Evolutionary conservation across 805 yeast genomes (phyloP), one percentile per base, ranked within the genome.

Genomic region (Ogataea glucozyma): DNA sequence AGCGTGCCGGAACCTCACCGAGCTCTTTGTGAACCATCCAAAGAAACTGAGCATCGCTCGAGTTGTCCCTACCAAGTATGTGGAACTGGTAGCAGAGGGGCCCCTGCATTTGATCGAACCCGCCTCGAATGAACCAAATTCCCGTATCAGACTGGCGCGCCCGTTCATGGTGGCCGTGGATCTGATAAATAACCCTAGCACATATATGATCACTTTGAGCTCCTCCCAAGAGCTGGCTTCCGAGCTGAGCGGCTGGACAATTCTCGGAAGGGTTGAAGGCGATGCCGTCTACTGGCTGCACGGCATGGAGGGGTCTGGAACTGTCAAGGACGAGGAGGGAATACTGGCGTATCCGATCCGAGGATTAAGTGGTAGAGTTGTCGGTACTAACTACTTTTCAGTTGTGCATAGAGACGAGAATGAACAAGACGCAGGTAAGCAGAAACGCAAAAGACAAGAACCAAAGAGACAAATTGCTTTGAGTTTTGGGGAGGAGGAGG

Each of bases 221-320:
- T 33, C 36, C 3, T 26, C 39, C 4, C 21, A 41, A 2, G 41
- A 34, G 24, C 29, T 46, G 18, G 44, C 34, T 8, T 10, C 30
- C 18, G 47, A 44, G 32, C 24, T 48, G 13, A 26, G 41, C n/a
- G 49, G 49, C 23, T 48, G 52, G 52, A 48, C 49, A 6, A 34
- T 48, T 16, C 13, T 48, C 31, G 52, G 49, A 9, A 41, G 41
- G 35, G 40, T 48, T 24, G 33, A 27, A 10, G 52, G 52, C n/a
- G 49, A 48, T 22, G 34, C 40, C 9, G 46, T 48, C 23, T 45
- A 35, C 24, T 48, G 49, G 49, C 34, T 48, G 16, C 47, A 38
- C 12, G 44, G 38, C 3, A 38, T 48, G 19, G 31, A 24, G 10
- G 40, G 49, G 11, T 30, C 31, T 11, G 17, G 40, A 10, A 33